Evolutionary conservation across 1,139 yeast genomes (phyloP), one percentile per base, ranked within the genome.

Genomic region (Lizanozyma gosingica): DNA sequence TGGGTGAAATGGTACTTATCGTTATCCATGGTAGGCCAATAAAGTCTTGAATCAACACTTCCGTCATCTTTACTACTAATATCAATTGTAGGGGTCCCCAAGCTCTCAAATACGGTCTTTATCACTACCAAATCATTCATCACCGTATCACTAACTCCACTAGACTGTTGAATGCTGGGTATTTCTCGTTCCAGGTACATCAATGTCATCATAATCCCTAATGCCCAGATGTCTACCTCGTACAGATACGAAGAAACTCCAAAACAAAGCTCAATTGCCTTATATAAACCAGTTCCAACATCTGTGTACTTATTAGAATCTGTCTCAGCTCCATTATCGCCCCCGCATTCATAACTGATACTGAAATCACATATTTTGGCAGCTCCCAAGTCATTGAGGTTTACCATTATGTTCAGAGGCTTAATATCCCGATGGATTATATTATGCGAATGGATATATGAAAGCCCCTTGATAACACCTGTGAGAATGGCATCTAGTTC

Each of bases 401-500:
- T 51, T 49, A 85, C 72, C 57, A 86, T 59, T 35, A 90, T 71
- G 53, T 90, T 90, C 15, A 78, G 78, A 0, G 95, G 94, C 57
- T 90, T 90, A 41, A 90, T 62, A 57, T 90, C 97, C 37, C 97
- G 71, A 55, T 90, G 97, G 14, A 90, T 87, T n/a, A 90, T 72
- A 0, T 80, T 80, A 2, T 66, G 50, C 0, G 56, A 47, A 43
- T 81, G 94, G 4, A 83, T 51, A 50, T 67, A 77, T 2, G 47
- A 51, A 17, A 84, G 54, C 0, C 80, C 92, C 1, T 51, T 47
- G 0, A 73, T 62, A 3, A 82, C 40, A 4, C 77, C 77, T 4
- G 39, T 39, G 4, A 72, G 53, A 8, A 80, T 67, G 0, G 46
- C 44, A 2, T 43, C 39, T 0, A 65, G 59, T 17, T 56, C 45